phyloP scores from a whole-genome alignment of 805 yeast genomes.

The Kodamaea sagamina region DNA sequence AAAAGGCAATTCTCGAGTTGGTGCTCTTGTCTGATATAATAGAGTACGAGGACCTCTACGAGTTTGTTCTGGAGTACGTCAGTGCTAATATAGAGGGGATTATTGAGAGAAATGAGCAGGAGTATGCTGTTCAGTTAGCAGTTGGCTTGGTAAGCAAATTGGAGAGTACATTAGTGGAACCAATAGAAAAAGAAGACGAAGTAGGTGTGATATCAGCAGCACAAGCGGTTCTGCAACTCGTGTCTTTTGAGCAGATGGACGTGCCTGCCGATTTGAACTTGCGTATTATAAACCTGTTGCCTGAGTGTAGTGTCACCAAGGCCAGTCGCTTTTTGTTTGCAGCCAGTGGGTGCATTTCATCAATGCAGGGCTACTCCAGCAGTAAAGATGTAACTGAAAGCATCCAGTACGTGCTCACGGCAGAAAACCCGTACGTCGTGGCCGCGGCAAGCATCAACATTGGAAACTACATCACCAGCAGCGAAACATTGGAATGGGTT shows the following conservation, averaged over 20 bases:
- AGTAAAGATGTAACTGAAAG: conserved; percentile 22
- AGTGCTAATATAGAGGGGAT: conserved; percentile 3
- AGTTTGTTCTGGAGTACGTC: conserved; percentile 10
- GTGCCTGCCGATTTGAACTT: conserved; percentile 4
- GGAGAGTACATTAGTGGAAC: background rate
- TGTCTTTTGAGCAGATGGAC: conserved; percentile 9
- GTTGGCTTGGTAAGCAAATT: background rate
- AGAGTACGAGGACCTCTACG: conserved; percentile 6
- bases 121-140: background rate
- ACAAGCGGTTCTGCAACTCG: conserved; percentile 2
- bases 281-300: conserved; percentile 8
- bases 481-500: conserved; percentile 19
- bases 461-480: conserved; percentile 36
- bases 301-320: background rate
- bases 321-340: conserved; percentile 27
- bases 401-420: conserved; percentile 13
- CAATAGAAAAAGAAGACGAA: conserved; percentile 6
- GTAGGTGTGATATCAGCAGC: background rate
- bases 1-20: background rate
- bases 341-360: conserved; percentile 35
- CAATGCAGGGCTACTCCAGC: conserved; percentile 31
- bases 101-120: background rate
- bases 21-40: background rate
- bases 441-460: conserved; percentile 35
- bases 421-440: conserved; percentile 24